Evolutionary conservation across 106 monocot species (phyloP).

Genomic region (Acanthochlamys bracteata): DNA sequence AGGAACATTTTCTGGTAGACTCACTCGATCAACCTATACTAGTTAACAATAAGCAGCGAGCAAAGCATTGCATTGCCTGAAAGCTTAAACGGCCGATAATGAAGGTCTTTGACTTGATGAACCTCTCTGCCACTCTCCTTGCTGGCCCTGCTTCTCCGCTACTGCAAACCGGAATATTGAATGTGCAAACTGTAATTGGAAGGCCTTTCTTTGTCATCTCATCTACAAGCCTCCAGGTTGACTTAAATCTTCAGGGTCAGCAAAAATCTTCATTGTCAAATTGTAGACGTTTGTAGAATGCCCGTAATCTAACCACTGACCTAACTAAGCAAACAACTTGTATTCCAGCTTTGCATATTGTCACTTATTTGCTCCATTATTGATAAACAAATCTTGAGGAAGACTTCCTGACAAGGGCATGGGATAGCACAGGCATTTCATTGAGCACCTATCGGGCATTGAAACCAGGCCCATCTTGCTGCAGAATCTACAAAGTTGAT

Average conservation of each 20-base stretch:
- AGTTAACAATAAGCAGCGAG: constrained; percentile 45
- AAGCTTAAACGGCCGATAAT: constrained; percentile 72
- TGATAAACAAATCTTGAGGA: constrained; percentile 41
- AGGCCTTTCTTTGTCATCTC: constrained; percentile 70
- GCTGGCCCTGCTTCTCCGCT: constrained; percentile 61
- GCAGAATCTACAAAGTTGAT: constrained; percentile 46
- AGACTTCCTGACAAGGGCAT: constrained; percentile 58
- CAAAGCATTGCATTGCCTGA: constrained; percentile 82
- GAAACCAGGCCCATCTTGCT: constrained; percentile 68
- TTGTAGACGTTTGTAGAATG: constrained; percentile 66
- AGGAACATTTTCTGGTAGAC: constrained; percentile 65
- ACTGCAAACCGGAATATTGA: constrained; percentile 56
- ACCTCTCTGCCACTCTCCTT: constrained; percentile 60
- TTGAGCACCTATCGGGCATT: constrained; percentile 45
- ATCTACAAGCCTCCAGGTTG: constrained; percentile 75
- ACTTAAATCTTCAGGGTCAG: constrained; percentile 61
- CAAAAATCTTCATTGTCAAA: constrained; percentile 62
- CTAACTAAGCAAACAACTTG: constrained; percentile 81
- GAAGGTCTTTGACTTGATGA: constrained; percentile 64
- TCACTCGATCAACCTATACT: constrained; percentile 83
- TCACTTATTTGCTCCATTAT: constrained; percentile 35
- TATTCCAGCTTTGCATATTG: constrained; percentile 54
- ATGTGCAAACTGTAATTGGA: constrained; percentile 62
- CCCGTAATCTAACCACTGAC: constrained; percentile 33
- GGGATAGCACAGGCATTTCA: constrained; percentile 33